Base-by-base conservation (phyloP, 495 filamentous ascomycete species). In the Acidomyces sp. region DNA sequence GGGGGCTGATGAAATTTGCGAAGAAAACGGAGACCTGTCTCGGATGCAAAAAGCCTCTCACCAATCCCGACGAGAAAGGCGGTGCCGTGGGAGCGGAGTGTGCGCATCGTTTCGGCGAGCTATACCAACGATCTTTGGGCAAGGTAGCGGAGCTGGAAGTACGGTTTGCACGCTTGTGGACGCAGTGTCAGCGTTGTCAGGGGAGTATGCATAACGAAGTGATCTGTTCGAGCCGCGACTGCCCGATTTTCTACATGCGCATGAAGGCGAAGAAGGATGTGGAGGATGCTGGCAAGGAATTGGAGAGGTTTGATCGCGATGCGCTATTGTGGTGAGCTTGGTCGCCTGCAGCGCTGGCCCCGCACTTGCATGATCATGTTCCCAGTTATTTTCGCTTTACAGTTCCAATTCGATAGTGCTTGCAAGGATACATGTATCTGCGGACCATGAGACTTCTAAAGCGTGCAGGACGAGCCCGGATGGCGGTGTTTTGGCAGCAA, bases 221-320 rank as follows among this genome's bases (percentile, higher is more conserved):
- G 17, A 96, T 99, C 49, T 99, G 90, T 67, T 84, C 78, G 28
- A 86, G 80, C 49, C 81, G 81, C 55, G 90, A 99, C 63, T 99
- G 90, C 55, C 90, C 90, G 3, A 99, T 99, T 48, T 99, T 95
- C 64, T 99, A 99, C 57, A 99, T 96, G 90, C 79, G 90, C 3
- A 99, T 99, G 90, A 99, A 99, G 67, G 87, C 86, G 19, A 93
- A 93, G 75, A 99, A 96, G 66, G 90, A 99, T 58, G 76, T 96
- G 30, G 86, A 95, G 60, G 90, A 99, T 66, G 76, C 74, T 3
- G 85, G 85, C 45, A 94, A 83, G 67, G 92, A 99, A 56, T 51
- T 96, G 54, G 71, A 69, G 56, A 66, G 90, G 55, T 99, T 96
- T 65, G 90, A 97, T 68, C 72, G 74, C 49, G 90, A 93, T 60